These are phyloP conservation scores for Pulveroboletus frians DNA, from an alignment of 768 basidiomycete genomes.

Conservation along the genomic window DNA sequence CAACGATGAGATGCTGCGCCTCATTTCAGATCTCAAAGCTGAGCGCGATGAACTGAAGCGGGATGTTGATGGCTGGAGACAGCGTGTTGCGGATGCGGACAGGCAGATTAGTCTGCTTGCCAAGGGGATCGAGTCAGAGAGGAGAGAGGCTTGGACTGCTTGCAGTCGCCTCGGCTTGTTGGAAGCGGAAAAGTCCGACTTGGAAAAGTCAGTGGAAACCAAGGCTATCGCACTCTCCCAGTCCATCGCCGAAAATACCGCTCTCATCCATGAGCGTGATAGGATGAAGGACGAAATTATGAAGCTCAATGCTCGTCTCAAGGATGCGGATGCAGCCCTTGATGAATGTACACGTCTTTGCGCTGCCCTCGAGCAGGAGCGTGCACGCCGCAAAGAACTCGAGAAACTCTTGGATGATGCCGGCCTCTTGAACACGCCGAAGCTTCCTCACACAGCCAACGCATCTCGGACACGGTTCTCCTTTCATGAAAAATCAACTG, in stretches of 20 bases:
- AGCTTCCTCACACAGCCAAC: slow-evolving; percentile 19
- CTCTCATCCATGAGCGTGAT: slow-evolving; percentile 26
- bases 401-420: slow-evolving; percentile 48
- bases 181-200: slow-evolving; percentile 59
- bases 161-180: slow-evolving; percentile 62
- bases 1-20: slow-evolving; percentile 71
- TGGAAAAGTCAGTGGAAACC: slow-evolving; percentile 46
- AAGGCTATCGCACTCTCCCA: slow-evolving; percentile 28
- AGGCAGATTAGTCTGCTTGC: slow-evolving; percentile 60
- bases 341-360: slow-evolving; percentile 27
- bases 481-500: slow-evolving; percentile 21
- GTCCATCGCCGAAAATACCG: slow-evolving; percentile 23
- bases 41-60: slow-evolving; percentile 87
- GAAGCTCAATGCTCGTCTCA: slow-evolving; percentile 29
- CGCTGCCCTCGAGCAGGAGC: slow-evolving; percentile 37
- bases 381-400: slow-evolving; percentile 40
- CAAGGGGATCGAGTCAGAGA: slow-evolving; percentile 69
- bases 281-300: slow-evolving; percentile 26
- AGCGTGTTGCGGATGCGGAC: slow-evolving; percentile 71
- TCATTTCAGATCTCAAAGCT: slow-evolving; percentile 73
- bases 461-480: slow-evolving; percentile 12
- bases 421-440: slow-evolving; percentile 43
- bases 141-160: slow-evolving; percentile 81
- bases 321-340: slow-evolving; percentile 23
- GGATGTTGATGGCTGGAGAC: slow-evolving; percentile 85